Base-by-base conservation (phyloP, 2,329 filamentous ascomycete genomes). In the Acephala macrosclerotiorum region DNA sequence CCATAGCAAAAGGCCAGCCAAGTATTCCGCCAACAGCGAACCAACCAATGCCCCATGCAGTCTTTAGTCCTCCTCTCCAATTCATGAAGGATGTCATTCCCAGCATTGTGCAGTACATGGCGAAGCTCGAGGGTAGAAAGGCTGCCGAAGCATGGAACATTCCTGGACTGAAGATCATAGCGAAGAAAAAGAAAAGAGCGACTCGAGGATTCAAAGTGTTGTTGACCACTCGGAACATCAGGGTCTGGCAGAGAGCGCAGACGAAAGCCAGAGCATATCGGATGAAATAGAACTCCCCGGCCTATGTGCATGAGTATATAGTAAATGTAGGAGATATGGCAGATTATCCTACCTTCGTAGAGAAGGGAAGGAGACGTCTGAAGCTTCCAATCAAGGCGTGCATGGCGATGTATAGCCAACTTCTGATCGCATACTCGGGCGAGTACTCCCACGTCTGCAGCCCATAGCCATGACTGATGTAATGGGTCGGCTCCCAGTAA, bases 361-460 rank as follows among this genome's bases (percentile, higher is more conserved):
- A 81, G 58, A 85, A 85, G 2, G 88, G 88, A 1, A 90, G 76
- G 5, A 96, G 74, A 42, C 89, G 85, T 36, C 89, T 86, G 20
- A 93, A 71, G 68, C 88, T 92, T 53, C 89, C 91, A 55, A 92
- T 79, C 22, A 90, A 71, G 29, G 94, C 92, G 79, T 99, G 95
- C 1, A 97, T 80, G 5, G 84, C 86, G 42, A 96, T 84, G 75
- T 99, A 99, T 25, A 94, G 84, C 96, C 96, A 99, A 80, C 94
- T 97, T 69, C 96, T 89, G 73, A 99, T 97, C 59, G 94, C 92
- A 79, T 92, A 98, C 65, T 95, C 90, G 5, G 96, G 96, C 0
- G 95, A 97, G 80, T 98, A 99, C 79, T 99, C 96, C 96, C 96
- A 99, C 0, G 96, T 99, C 81, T 99, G 94, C 59, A 97, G 84